Evolutionary conservation across 805 yeast genomes (phyloP).

Genomic region (Grigorovia yakushimaensis): DNA sequence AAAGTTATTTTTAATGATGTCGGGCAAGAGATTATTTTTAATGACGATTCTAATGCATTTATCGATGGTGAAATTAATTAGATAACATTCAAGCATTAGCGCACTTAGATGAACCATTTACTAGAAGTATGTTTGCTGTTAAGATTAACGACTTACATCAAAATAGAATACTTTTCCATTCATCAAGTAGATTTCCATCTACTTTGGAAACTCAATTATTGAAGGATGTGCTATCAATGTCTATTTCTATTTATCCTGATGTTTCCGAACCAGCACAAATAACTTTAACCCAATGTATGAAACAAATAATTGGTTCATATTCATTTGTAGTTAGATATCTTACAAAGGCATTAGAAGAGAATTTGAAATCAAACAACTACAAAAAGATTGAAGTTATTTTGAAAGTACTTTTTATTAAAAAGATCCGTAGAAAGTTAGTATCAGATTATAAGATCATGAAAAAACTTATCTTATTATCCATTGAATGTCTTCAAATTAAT

Average conservation of each 20-base stretch:
- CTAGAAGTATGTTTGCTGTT: constrained; percentile 67
- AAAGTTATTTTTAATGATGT: constrained; percentile 75
- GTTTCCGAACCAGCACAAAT: constrained; percentile 62
- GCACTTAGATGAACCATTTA: constrained; percentile 57
- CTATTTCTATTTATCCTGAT: constrained; percentile 62
- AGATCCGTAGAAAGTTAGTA: constrained; percentile 48
- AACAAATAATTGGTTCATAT: constrained; percentile 59
- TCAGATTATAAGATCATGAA: constrained; percentile 46
- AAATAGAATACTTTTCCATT: constrained; percentile 60
- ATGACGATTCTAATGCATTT: constrained; percentile 42
- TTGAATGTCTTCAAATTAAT: constrained; percentile 48
- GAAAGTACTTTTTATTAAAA: constrained; percentile 44
- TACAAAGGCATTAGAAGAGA: constrained; percentile 39
- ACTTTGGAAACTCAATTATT: constrained; percentile 53
- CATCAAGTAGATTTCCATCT: constrained; percentile 63
- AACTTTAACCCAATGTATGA: constrained; percentile 57
- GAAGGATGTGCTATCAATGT: constrained; percentile 51
- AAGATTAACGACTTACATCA: constrained; percentile 66
- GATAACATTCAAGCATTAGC: constrained; percentile 52
- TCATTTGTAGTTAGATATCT: constrained; percentile 35
- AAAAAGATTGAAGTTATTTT: constrained; percentile 59
- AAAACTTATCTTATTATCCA: constrained; percentile 39
- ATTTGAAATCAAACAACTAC: constrained; percentile 40
- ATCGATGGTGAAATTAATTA: constrained; percentile 48
- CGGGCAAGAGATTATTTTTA: constrained; percentile 60